These are phyloP conservation scores for Hanseniaspora thailandica DNA, from an alignment of 805 yeast species.

Conservation along the genomic window DNA sequence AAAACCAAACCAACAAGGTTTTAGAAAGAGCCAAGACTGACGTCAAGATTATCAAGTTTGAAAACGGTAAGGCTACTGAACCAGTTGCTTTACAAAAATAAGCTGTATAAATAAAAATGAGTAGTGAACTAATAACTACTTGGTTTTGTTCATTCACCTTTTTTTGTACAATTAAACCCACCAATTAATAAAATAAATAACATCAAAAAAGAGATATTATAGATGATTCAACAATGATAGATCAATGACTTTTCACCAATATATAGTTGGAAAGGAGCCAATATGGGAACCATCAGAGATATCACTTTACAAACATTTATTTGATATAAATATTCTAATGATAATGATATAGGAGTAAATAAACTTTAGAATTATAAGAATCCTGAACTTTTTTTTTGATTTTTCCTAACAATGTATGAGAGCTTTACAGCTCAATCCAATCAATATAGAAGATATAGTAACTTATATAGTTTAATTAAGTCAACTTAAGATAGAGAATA, in stretches of 20 bases:
- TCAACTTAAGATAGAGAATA: too few relatives aligned
- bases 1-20: slow-evolving; percentile 56
- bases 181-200: too few relatives aligned
- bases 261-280: neutral
- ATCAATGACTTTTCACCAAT: too few relatives aligned
- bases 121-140: too few relatives aligned
- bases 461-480: too few relatives aligned
- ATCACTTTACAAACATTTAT: neutral
- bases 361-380: neutral
- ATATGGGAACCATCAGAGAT: neutral
- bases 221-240: neutral
- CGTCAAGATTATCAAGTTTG: slow-evolving; percentile 57
- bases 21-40: slow-evolving; percentile 65
- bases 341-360: neutral
- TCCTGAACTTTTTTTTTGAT: neutral
- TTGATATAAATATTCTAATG: slow-evolving; percentile 1
- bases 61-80: slow-evolving; percentile 44
- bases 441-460: neutral
- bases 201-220: neutral
- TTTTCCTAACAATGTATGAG: neutral
- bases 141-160: too few relatives aligned
- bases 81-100: slow-evolving; percentile 27
- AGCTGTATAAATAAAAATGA: neutral
- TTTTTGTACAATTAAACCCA: neutral
- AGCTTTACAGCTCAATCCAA: neutral